Base-by-base conservation (phyloP, 2,329 filamentous ascomycete species). In the Pseudocercospora fuligena region DNA sequence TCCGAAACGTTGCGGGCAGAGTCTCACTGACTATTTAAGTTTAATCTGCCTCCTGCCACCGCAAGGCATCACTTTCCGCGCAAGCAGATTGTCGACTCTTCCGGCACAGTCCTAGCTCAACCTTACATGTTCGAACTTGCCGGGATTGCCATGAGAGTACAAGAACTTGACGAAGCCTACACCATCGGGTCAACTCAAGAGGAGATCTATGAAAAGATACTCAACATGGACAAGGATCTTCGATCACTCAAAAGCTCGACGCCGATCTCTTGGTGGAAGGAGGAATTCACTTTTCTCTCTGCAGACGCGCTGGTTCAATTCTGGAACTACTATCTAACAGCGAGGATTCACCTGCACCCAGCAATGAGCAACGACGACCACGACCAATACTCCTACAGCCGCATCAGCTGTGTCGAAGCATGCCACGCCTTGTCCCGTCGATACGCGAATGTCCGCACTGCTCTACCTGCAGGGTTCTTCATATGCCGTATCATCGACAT, bases 41-140 rank as follows among this genome's bases (percentile, higher is more conserved):
- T 78, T 54, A 80, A 80, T 64, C 65, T 80, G 5, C 79, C 79
- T 12, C 69, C 76, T n/a, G 74, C 71, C 14, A 80, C 78, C 8
- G 66, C 62, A 47, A 72, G 65, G 27, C 71, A 71, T 58, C 63
- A 49, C 46, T 69, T 70, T 19, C 72, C 69, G 23, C 61, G 61
- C 16, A 63, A 63, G 58, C 58, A 60, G 7, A 47, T 73, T 25
- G 25, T 75, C 3, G 54, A 69, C 53, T 25, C 66, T 2, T 63
- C 72, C n/a, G 74, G 74, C 2, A 61, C 67, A 57, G 68, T 77
- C 7, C 56, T 70, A n/a, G 63, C 65, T 19, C 69, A 71, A 14
- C 64, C 69, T 19, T 76, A 74, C 54, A 59, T 75, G 61, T 71
- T 71, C 46, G 72, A 73, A 57, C 65, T 76, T 16, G 70, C 69